A percentile compares a stretch with the other conserved stretches of the same genome.
Conservation (phyloP, 2,329 filamentous ascomycete genomes). For the Aphanoascus verrucosus region DNA sequence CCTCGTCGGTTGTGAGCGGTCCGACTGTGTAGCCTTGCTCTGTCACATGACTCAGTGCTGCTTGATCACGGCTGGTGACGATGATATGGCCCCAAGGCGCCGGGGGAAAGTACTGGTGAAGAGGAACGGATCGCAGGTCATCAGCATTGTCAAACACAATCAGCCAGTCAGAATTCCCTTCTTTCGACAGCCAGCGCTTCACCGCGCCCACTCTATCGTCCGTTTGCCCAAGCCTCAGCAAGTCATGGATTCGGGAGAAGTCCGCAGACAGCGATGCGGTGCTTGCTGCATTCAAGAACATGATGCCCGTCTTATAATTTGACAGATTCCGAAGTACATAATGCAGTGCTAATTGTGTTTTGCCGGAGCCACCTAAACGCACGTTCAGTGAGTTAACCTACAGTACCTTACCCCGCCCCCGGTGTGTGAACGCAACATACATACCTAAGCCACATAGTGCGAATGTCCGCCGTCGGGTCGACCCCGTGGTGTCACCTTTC, state of each 20-base stretch:
- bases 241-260: neutral
- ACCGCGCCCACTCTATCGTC: neutral
- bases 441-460: slow-evolving; percentile 8
- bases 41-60: neutral
- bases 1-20: slow-evolving; percentile 8
- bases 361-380: slow-evolving; percentile 11
- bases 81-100: slow-evolving; percentile 9
- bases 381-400: too few species aligned
- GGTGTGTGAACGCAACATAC: neutral
- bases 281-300: slow-evolving; percentile 4
- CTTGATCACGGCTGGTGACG: slow-evolving; percentile 12
- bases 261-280: neutral
- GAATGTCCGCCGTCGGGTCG: neutral
- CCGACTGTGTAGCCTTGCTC: slow-evolving; percentile 7
- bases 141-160: slow-evolving; percentile 19
- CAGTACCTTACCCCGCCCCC: too few species aligned
- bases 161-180: slow-evolving; percentile 15
- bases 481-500: too few species aligned
- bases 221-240: neutral
- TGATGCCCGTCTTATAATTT: slow-evolving; percentile 2
- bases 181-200: slow-evolving; percentile 9
- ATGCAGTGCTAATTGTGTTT: slow-evolving; percentile 7
- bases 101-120: too few species aligned
- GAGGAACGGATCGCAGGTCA: too few species aligned
- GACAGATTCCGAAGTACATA: neutral